Conservation (phyloP, 108 stramenopile species). For the Cyclotella kingstonii region DNA sequence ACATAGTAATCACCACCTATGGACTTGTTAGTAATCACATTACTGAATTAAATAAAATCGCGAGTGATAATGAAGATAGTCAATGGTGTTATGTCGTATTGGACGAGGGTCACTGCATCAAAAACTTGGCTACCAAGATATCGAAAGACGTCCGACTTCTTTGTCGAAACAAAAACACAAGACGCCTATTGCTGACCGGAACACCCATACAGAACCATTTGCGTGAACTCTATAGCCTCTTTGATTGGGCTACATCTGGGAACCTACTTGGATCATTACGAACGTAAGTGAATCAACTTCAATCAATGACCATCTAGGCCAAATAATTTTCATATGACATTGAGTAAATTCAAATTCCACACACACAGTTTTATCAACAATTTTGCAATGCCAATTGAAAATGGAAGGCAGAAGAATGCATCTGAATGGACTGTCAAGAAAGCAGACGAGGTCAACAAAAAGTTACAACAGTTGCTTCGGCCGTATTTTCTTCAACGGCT, state of each 20-base stretch:
- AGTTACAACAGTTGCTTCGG: slow-evolving; percentile 68
- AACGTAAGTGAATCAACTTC: slow-evolving; percentile 27
- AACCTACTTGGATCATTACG: slow-evolving; percentile 53
- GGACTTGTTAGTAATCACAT: slow-evolving; percentile 57
- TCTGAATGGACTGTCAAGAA: slow-evolving; percentile 51
- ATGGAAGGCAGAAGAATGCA: slow-evolving; percentile 72
- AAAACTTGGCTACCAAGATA: slow-evolving; percentile 81
- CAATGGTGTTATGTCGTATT: slow-evolving; percentile 92
- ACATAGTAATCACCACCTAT: slow-evolving; percentile 77
- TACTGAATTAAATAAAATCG: slow-evolving; percentile 23
- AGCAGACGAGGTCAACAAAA: slow-evolving; percentile 63
- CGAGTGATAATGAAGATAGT: not conserved
- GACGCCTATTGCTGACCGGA: slow-evolving; percentile 87
- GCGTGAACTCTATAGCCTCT: slow-evolving; percentile 91
- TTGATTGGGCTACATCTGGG: slow-evolving; percentile 87
- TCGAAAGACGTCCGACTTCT: slow-evolving; percentile 62
- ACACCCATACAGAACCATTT: slow-evolving; percentile 45
- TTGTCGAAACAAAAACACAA: slow-evolving; percentile 45
- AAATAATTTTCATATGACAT: no score
- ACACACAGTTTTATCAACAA: slow-evolving; percentile 51
- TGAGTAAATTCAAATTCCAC: no score
- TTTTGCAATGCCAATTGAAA: slow-evolving; percentile 75
- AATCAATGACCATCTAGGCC: slow-evolving; percentile 29
- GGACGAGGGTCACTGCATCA: slow-evolving; percentile 96
- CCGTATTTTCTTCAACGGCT: slow-evolving; percentile 89